phyloP scores from a whole-genome alignment of 2,329 filamentous ascomycete genomes.

The Cryphonectria nitschkei region DNA sequence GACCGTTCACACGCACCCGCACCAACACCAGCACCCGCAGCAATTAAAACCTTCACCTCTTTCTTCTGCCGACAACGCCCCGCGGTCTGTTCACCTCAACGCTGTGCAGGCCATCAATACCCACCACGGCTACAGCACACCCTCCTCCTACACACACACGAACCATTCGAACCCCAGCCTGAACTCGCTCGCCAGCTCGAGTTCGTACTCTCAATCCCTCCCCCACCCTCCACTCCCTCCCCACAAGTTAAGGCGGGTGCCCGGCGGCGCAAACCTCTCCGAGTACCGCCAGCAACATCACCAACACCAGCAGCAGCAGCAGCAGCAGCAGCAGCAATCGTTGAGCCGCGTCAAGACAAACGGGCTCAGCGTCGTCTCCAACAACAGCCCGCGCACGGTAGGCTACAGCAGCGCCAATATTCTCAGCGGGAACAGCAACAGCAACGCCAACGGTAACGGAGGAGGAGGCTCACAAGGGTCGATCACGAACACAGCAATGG shows the following conservation, averaged over 20 bases:
- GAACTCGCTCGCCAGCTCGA: conserved; percentile 4
- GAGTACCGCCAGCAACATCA: conserved; percentile 47
- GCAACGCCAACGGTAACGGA: conserved; percentile 3
- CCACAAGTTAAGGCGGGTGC: conserved; percentile 31
- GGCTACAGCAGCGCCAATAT: not conserved
- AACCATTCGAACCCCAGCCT: conserved; percentile 18
- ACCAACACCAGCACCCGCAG: not conserved
- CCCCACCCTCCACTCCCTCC: conserved; percentile 16
- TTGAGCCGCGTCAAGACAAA: conserved; percentile 51
- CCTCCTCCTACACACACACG: conserved; percentile 20
- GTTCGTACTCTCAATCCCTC: conserved; percentile 20
- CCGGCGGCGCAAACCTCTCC: conserved; percentile 43
- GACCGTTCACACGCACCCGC: not conserved
- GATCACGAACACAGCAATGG: conserved; percentile 33
- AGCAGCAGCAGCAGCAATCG: conserved; percentile 39
- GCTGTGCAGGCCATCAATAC: conserved; percentile 29
- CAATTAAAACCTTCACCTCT: conserved; percentile 26
- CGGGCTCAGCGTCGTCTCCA: conserved; percentile 55
- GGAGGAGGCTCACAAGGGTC: conserved; percentile 17
- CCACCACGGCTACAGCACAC: conserved; percentile 18
- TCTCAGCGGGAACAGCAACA: not conserved
- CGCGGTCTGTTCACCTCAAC: conserved; percentile 28
- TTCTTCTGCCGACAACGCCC: conserved; percentile 28
- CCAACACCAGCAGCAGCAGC: not conserved
- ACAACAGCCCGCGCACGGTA: not conserved